These are phyloP conservation scores for Dendrobium nobile DNA, from an alignment of 106 monocot species.

Conservation along the genomic window DNA sequence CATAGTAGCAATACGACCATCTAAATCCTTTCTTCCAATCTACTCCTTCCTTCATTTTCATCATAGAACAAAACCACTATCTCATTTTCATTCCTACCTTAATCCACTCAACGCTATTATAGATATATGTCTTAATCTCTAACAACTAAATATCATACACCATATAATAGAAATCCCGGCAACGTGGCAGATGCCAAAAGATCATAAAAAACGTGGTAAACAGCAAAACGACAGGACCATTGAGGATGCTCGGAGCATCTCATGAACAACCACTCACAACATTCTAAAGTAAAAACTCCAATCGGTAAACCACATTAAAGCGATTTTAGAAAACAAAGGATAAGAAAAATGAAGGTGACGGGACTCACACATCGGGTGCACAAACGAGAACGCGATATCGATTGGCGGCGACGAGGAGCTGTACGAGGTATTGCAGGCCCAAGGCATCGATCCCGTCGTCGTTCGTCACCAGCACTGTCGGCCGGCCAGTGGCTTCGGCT, in stretches of 20 bases:
- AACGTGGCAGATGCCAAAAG: background rate
- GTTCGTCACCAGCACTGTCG: constrained; percentile 74
- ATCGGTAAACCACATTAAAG: too few relatives aligned
- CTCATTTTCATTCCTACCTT: background rate
- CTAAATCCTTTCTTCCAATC: background rate
- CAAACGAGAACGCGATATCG: constrained; percentile 79
- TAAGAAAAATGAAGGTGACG: background rate
- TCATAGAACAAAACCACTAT: background rate
- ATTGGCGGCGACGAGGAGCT: constrained; percentile 50
- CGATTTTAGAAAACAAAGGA: too few relatives aligned
- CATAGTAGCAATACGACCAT: background rate
- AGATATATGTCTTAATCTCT: too few relatives aligned
- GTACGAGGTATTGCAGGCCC: constrained; percentile 70
- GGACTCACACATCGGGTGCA: constrained; percentile 63
- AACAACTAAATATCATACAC: too few relatives aligned
- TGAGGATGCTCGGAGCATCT: background rate
- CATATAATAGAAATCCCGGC: background rate
- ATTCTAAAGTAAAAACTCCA: background rate
- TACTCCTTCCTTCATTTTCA: background rate
- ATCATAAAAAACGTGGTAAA: too few relatives aligned
- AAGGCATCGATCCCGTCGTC: constrained; percentile 93
- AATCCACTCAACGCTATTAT: too few relatives aligned
- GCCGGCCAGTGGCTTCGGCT: constrained; percentile 3
- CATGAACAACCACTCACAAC: background rate
- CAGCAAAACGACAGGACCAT: background rate